Percentiles rank a stretch among this genome's conserved stretches.
These are phyloP conservation scores for Trichophyton rubrum DNA, from an alignment of 2,329 filamentous ascomycete species.

Conservation along the genomic window DNA sequence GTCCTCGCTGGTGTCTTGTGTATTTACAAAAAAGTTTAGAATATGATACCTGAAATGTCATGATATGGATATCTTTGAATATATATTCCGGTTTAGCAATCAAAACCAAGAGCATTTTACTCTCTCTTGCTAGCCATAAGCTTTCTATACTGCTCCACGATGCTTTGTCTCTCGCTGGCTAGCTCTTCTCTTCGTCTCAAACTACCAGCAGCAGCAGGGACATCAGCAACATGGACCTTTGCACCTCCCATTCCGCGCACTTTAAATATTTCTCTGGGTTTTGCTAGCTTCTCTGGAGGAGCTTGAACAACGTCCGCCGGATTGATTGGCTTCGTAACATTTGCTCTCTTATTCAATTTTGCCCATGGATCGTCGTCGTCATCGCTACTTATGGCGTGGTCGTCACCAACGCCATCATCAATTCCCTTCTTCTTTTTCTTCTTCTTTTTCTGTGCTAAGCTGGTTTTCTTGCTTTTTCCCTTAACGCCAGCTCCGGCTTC, in stretches of 20 bases:
- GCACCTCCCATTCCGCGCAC: conserved; percentile 46
- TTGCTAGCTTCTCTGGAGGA: conserved; percentile 59
- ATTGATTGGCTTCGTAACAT: conserved; percentile 24
- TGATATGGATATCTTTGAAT: not conserved
- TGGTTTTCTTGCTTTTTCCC: conserved; percentile 47
- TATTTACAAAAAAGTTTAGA: conserved; percentile 5
- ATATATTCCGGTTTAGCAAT: not conserved
- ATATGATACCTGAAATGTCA: conserved; percentile 7
- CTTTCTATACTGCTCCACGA: conserved; percentile 62
- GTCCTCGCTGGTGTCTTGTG: not conserved
- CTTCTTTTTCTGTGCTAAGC: conserved; percentile 51
- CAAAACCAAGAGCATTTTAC: not conserved
- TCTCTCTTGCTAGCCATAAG: conserved; percentile 49
- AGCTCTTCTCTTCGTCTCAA: conserved; percentile 61
- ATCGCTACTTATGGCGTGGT: conserved; percentile 29
- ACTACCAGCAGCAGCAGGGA: conserved; percentile 58
- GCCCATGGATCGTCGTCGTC: conserved; percentile 65
- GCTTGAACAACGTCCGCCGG: conserved; percentile 51
- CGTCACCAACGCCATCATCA: conserved; percentile 23
- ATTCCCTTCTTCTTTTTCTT: conserved; percentile 34
- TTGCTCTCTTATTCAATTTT: conserved; percentile 53
- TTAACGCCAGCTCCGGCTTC: conserved; percentile 40
- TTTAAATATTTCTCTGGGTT: conserved; percentile 51
- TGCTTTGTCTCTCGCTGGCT: conserved; percentile 52
- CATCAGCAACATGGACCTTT: conserved; percentile 53